Evolutionary conservation across 352 stramenopile species (phyloP), one percentile per base, ranked within the genome.

Genomic region (Pythium insidiosum): DNA sequence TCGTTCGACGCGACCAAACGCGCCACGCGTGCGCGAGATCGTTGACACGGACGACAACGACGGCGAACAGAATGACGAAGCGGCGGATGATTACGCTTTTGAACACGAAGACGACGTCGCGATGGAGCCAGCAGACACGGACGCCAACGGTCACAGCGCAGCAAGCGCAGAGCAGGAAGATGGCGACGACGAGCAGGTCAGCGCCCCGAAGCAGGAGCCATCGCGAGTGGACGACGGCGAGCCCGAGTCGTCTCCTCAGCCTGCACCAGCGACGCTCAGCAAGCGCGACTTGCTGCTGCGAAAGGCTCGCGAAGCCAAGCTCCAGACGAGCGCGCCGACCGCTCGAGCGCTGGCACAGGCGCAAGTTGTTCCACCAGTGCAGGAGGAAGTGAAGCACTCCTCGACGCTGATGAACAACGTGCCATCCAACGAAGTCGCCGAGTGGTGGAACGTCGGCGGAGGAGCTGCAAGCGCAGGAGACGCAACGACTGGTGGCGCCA

Each of bases 391-490:
- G n/a, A 30, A 30, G 4, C 36, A 38, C 50, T 5, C 19, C 33
- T 6, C 52, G 63, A 41, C 54, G 3, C 23, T 40, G 1, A 43
- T 75, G 37, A 57, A 47, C 2, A 61, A 82, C 10, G 78, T 93
- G 22, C 80, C 80, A 4, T 93, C 80, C 21, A 93, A 93, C 54
- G 75, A 93, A 77, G 80, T 93, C 1, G 65, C 70, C 5, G 80
- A 93, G 49, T 93, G 80, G 80, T 93, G 80, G 80, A 49, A 84
- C 20, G 70, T 73, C 22, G 65, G 63, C n/a, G 58, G 54, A 9
- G 37, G 46, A 15, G 56, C 59, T 31, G 42, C 50, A 12, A 39
- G 38, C 1, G 60, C 57, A 21, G 28, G 28, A 29, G 43, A 56
- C 25, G 45, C 47, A 7, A 43, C 43, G 0, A 56, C 16, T 1